Evolutionary conservation across 1,139 yeast species (phyloP).

Genomic region (Kazachstania sp.): DNA sequence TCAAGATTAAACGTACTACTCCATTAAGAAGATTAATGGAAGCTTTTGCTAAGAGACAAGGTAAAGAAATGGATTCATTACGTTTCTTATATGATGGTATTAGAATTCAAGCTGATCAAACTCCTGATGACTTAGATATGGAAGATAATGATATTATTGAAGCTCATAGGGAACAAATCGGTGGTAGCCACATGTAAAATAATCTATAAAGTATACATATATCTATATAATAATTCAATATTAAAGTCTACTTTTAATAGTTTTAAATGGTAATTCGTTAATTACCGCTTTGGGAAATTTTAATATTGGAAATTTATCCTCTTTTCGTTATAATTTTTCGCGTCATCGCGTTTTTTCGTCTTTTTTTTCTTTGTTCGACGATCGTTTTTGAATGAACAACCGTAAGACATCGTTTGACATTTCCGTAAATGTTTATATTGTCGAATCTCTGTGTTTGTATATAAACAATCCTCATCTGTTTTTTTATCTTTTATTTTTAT

Average conservation of each 20-base stretch:
- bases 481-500: too few relatives aligned
- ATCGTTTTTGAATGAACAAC: not conserved
- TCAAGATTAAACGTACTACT: constrained; percentile 89
- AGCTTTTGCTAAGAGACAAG: constrained; percentile 96
- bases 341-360: not conserved
- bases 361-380: not conserved
- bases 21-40: constrained; percentile 94
- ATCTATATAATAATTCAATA: not conserved
- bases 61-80: constrained; percentile 72
- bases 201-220: not conserved
- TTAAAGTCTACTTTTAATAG: not conserved
- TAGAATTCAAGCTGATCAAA: constrained; percentile 76
- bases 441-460: not conserved
- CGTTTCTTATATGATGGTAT: constrained; percentile 92
- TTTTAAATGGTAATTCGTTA: not conserved
- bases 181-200: constrained; percentile 29
- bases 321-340: not conserved
- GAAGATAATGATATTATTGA: constrained; percentile 95
- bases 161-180: constrained; percentile 94
- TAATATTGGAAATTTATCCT: not conserved
- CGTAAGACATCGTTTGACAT: not conserved
- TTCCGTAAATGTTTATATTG: not conserved
- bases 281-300: not conserved
- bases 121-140: constrained; percentile 87
- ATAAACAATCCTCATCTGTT: too few relatives aligned